Evolutionary conservation across 78 protist species (phyloP), one percentile per base, ranked within the genome.

Genomic region (Dictyostelium purpureum): DNA sequence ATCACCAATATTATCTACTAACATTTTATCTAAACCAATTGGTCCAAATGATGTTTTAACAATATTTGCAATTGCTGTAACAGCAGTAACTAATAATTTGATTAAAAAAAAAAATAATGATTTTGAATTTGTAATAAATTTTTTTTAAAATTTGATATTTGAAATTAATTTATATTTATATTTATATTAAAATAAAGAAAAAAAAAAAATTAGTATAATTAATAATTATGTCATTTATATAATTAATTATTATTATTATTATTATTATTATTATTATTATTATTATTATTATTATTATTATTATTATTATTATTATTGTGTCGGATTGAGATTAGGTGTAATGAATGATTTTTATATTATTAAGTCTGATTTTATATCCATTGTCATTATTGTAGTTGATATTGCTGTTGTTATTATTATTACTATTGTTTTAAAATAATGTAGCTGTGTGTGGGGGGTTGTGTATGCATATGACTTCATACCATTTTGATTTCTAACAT

Each of bases 21-120:
- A 88, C 99, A 99, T 99, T 96, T 99, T 99, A 83, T 99, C 99
- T 38, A 99, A 96, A 2, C 99, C 99, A n/a, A 96, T 94, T 10
- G 99, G 99, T 45, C 99, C 99, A 42, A 99, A 95, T 35, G 99
- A 98, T 43, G 97, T 83, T 96, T 97, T 98, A 66, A 99, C 98
- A 63, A 99, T 94, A 95, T 99, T 99, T 33, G 99, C 98, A 14
- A 99, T 80, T 2, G 99, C 96, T 24, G 94, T 18, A 9, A 93
- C 95, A 14, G 99, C 99, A 19, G 96, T 96, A 40, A 98, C 98
- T 97, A 78, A n/a, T 57, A 31, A 6, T 14, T 24, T 24, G 31
- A 1, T 28, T 24, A 57, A n/a, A 7, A 11, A 40, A 1, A 16
- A 12, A 28, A 49, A 43, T 14, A 70, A 14, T 0, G 49, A 4